Conservation (phyloP, 1,139 yeast genomes). For the Keqinozyma sinolaborantium region DNA sequence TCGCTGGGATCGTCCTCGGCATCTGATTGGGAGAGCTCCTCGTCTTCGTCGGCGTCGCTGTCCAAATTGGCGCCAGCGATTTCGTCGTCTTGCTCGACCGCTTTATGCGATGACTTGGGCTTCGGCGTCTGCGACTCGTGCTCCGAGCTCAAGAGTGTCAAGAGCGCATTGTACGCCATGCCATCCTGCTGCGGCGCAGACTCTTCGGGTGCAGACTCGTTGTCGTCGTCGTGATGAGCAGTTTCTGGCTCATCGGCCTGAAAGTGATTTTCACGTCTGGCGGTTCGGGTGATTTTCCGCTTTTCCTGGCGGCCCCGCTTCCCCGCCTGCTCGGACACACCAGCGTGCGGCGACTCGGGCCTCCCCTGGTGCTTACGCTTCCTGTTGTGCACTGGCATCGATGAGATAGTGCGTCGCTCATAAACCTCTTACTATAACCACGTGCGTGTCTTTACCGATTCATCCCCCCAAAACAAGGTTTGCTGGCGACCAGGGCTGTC, state of each 20-base stretch:
- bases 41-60: constrained; percentile 26
- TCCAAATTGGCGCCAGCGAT: constrained; percentile 23
- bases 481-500: no score
- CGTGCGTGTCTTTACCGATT: not conserved
- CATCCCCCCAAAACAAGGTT: no score
- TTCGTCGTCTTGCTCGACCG: constrained; percentile 30
- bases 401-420: not conserved
- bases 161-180: constrained; percentile 70
- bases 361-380: no score
- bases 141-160: constrained; percentile 64
- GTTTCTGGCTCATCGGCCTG: constrained; percentile 3
- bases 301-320: constrained; percentile 52
- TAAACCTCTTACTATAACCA: not conserved
- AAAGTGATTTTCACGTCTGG: constrained; percentile 25
- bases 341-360: no score
- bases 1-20: constrained; percentile 26
- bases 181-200: constrained; percentile 19
- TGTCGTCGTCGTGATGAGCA: constrained; percentile 1
- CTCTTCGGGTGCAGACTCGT: constrained; percentile 11
- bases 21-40: constrained; percentile 24
- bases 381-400: not conserved
- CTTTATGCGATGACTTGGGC: constrained; percentile 2
- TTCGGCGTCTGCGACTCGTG: constrained; percentile 27
- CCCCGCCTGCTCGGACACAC: no score
- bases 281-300: constrained; percentile 56